Conservation (phyloP, 2,329 filamentous ascomycete genomes). For the Pseudogymnoascus sp. region DNA sequence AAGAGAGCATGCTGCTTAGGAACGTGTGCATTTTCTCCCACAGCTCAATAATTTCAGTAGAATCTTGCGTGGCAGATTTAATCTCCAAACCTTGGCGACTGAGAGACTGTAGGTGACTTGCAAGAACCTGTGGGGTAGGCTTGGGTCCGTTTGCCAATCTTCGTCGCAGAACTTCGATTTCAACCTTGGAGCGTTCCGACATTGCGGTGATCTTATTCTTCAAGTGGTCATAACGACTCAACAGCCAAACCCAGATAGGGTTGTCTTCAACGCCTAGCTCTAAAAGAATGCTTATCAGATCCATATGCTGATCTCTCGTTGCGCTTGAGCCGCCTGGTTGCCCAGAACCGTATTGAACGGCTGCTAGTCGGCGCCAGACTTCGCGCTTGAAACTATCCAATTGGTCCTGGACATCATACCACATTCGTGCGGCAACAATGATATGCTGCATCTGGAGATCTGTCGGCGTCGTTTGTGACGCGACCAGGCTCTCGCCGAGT, state of each 20-base stretch:
- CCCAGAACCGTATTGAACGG: conserved; percentile 50
- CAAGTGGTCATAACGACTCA: conserved; percentile 81
- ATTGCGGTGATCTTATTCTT: conserved; percentile 75
- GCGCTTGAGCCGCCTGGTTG: conserved; percentile 16
- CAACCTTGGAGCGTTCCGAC: conserved; percentile 79
- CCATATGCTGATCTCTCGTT: conserved; percentile 80
- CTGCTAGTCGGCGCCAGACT: conserved; percentile 73
- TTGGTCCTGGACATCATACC: conserved; percentile 86
- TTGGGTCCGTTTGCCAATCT: conserved; percentile 68
- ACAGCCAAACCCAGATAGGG: conserved; percentile 91
- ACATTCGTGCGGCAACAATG: conserved; percentile 84
- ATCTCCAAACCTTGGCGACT: conserved; percentile 59
- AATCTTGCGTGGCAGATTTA: conserved; percentile 62
- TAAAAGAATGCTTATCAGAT: conserved; percentile 80
- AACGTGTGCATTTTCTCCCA: conserved; percentile 85
- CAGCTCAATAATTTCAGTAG: conserved; percentile 72
- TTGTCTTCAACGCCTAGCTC: conserved; percentile 93
- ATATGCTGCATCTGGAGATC: conserved; percentile 82
- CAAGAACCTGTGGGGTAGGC: conserved; percentile 61
- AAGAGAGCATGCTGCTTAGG: conserved; percentile 65
- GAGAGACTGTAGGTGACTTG: conserved; percentile 68
- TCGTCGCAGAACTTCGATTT: conserved; percentile 84
- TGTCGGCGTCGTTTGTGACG: conserved; percentile 50
- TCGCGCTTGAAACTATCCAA: conserved; percentile 82
- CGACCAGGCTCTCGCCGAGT: conserved; percentile 52